Evolutionary conservation across 2,329 filamentous ascomycete species (phyloP).

Genomic region (Raffaelea ambrosiae): DNA sequence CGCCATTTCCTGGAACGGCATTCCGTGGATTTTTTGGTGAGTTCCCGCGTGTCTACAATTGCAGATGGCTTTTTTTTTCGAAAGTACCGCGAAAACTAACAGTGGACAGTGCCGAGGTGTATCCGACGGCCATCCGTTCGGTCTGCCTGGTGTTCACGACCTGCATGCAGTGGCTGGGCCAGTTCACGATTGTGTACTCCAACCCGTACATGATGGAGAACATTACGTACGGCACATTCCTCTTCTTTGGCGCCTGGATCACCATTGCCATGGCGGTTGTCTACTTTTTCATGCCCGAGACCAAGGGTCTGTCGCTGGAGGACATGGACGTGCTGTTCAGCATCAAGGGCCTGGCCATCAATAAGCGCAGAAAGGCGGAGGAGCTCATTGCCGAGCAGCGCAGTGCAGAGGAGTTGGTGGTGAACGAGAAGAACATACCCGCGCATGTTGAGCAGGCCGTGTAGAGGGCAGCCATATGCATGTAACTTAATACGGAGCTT

Average conservation of each 20-base stretch:
- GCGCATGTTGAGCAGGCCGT: no score
- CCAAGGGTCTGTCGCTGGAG: conserved; percentile 2
- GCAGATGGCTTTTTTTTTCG: no score
- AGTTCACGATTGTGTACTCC: conserved; percentile 20
- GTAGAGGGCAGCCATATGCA: no score
- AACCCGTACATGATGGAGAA: conserved; percentile 18
- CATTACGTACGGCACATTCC: conserved; percentile 1
- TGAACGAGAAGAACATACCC: no score
- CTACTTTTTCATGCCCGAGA: conserved; percentile 7
- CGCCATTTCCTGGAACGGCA: conserved; percentile 24
- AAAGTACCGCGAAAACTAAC: no score
- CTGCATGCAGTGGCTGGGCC: conserved; percentile 21
- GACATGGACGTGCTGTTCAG: conserved; percentile 5
- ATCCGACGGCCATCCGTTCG: conserved; percentile 19
- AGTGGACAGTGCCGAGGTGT: conserved; percentile 17
- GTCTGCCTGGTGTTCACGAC: conserved; percentile 18
- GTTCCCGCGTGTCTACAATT: no score
- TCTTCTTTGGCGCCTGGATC: conserved; percentile 5
- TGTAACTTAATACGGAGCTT: no score
- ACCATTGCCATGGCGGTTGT: not conserved
- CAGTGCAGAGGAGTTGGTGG: no score
- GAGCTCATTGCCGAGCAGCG: no score
- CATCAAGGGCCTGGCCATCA: no score
- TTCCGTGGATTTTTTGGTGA: conserved; percentile 19
- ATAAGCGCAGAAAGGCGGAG: no score